A percentile compares a stretch with the other conserved stretches of the same genome.
Evolutionary conservation across 805 yeast species (phyloP).

Genomic region (Kockiozyma suomiensis): DNA sequence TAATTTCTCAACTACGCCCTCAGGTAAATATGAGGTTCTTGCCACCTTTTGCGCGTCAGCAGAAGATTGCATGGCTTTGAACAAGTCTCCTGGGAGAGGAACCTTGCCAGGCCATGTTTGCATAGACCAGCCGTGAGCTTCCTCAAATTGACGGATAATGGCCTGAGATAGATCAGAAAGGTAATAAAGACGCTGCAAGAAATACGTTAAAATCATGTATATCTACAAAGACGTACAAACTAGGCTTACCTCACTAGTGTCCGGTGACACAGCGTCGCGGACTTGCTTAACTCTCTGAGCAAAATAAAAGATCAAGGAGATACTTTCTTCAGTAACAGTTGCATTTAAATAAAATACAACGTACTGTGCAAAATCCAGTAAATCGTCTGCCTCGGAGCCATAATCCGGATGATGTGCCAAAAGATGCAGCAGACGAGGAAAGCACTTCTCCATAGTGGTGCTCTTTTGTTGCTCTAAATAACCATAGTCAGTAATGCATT

Average conservation of each 20-base stretch:
- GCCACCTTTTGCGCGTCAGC: constrained; percentile 55
- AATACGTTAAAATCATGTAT: neutral
- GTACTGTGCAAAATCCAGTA: constrained; percentile 56
- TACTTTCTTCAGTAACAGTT: constrained; percentile 65
- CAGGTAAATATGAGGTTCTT: constrained; percentile 16
- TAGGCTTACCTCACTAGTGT: constrained; percentile 39
- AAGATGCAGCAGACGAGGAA: constrained; percentile 67
- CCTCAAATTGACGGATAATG: constrained; percentile 60
- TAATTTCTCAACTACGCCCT: constrained; percentile 15
- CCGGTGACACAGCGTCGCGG: constrained; percentile 56
- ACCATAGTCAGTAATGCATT: constrained; percentile 7
- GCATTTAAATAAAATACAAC: constrained; percentile 60
- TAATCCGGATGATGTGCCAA: constrained; percentile 76
- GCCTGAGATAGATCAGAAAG: constrained; percentile 76
- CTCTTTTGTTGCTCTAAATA: constrained; percentile 25
- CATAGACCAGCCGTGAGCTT: constrained; percentile 64
- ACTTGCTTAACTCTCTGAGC: constrained; percentile 80
- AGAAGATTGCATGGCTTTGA: constrained; percentile 59
- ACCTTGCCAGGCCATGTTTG: constrained; percentile 82
- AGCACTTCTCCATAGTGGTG: constrained; percentile 61
- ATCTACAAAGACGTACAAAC: neutral
- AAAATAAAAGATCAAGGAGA: constrained; percentile 72
- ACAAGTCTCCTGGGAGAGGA: constrained; percentile 69
- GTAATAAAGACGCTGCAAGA: constrained; percentile 53
- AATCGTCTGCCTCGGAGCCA: constrained; percentile 36